Evolutionary conservation across 352 stramenopile genomes (phyloP).

Genomic region (Albugo candida): DNA sequence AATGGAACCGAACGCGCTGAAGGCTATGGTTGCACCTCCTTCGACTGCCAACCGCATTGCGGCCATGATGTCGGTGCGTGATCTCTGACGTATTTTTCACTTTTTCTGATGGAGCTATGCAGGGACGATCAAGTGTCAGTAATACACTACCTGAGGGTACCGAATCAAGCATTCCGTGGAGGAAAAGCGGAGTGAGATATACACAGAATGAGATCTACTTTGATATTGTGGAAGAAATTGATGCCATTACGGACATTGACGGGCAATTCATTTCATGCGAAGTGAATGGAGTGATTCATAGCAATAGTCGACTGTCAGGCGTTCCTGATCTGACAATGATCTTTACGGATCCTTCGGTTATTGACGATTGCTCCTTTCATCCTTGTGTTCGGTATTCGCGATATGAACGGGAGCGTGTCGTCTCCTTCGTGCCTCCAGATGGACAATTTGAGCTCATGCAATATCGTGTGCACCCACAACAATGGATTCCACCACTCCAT

Average conservation of each 20-base stretch:
- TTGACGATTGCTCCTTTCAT: conserved; percentile 97
- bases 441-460: conserved; percentile 91
- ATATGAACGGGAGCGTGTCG: conserved; percentile 90
- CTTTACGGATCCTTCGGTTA: conserved; percentile 90
- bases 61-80: conserved; percentile 55
- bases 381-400: conserved; percentile 92
- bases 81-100: background rate
- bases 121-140: conserved; percentile 78
- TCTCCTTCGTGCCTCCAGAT: conserved; percentile 96
- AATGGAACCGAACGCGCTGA: conserved; percentile 94
- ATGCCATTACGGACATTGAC: conserved; percentile 89
- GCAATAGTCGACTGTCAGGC: conserved; percentile 88
- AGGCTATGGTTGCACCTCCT: conserved; percentile 91
- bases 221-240: conserved; percentile 95
- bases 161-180: conserved; percentile 94
- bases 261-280: conserved; percentile 86
- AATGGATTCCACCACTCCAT: conserved; percentile 72
- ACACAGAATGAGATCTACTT: conserved; percentile 97
- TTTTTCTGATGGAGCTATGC: background rate
- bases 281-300: conserved; percentile 89
- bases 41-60: conserved; percentile 84
- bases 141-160: conserved; percentile 84
- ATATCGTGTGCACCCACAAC: conserved; percentile 67
- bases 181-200: conserved; percentile 91
- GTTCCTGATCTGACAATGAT: conserved; percentile 94